Percentiles rank a stretch among this genome's conserved stretches.
These are phyloP conservation scores for Platanthera guangdongensis DNA, from an alignment of 106 monocot species.

Conservation along the genomic window DNA sequence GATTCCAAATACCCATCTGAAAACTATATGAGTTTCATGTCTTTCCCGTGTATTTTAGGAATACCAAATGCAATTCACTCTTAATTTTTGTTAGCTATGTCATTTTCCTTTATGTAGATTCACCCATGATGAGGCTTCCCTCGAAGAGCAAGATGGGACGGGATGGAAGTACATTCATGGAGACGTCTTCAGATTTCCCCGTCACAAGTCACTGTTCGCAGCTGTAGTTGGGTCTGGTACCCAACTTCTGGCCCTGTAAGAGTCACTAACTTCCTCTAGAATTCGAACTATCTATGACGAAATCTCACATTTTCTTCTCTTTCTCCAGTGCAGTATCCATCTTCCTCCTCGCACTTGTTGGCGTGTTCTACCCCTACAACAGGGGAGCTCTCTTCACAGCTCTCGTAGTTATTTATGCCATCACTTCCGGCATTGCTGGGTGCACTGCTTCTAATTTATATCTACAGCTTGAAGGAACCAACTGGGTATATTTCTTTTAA, in stretches of 20 bases:
- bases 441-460: constrained; percentile 62
- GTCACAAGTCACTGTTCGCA: constrained; percentile 60
- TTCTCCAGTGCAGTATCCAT: constrained; percentile 51
- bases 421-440: constrained; percentile 76
- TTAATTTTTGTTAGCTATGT: background rate
- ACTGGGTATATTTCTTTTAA: constrained; percentile 48
- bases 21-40: too few relatives aligned
- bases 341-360: constrained; percentile 71
- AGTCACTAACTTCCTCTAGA: background rate
- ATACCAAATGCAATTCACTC: too few relatives aligned
- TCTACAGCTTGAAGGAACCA: constrained; percentile 66
- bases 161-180: constrained; percentile 88
- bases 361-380: constrained; percentile 86
- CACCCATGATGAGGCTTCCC: constrained; percentile 54
- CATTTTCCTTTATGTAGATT: constrained; percentile 24
- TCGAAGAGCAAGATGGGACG: constrained; percentile 71
- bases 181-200: constrained; percentile 66
- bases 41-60: too few relatives aligned
- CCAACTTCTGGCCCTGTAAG: constrained; percentile 72
- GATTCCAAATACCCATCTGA: too few relatives aligned
- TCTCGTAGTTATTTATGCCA: constrained; percentile 73
- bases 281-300: background rate
- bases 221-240: constrained; percentile 72
- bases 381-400: constrained; percentile 78
- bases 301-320: constrained; percentile 11